phyloP scores from a whole-genome alignment of 768 basidiomycete species.

The Candolleomyces aberdarensis region DNA sequence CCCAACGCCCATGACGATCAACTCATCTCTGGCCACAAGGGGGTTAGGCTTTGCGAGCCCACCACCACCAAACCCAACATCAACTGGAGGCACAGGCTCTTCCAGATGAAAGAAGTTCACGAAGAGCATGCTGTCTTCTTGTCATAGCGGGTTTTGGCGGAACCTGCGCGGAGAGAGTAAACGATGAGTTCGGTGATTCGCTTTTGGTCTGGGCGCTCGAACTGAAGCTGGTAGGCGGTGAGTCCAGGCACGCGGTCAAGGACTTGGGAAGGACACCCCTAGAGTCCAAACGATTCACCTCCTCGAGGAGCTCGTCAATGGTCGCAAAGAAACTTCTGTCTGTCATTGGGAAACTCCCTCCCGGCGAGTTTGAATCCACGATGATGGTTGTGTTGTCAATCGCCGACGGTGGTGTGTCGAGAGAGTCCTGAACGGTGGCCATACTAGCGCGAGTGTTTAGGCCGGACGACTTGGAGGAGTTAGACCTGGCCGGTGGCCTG shows the following conservation, averaged over 20 bases:
- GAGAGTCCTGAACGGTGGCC: not conserved
- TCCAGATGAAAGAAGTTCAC: constrained; percentile 76
- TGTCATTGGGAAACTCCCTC: constrained; percentile 23
- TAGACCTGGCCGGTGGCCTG: constrained; percentile 29
- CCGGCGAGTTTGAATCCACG: constrained; percentile 17
- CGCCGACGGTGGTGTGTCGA: constrained; percentile 13
- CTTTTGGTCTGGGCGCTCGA: constrained; percentile 16
- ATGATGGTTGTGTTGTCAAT: constrained; percentile 16
- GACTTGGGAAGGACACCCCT: constrained; percentile 18
- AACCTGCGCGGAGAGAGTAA: constrained; percentile 9
- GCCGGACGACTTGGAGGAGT: constrained; percentile 15
- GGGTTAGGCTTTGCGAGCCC: not conserved
- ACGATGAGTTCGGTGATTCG: constrained; percentile 8
- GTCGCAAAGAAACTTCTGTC: constrained; percentile 22
- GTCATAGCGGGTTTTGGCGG: constrained; percentile 36
- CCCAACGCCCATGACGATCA: not conserved
- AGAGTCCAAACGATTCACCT: constrained; percentile 16
- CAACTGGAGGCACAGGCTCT: constrained; percentile 66
- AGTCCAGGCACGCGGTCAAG: constrained; percentile 23
- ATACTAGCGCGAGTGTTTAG: constrained; percentile 10
- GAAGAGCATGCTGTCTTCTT: constrained; percentile 75
- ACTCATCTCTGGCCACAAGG: not conserved
- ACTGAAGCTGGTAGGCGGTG: constrained; percentile 15
- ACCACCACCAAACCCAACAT: constrained; percentile 26
- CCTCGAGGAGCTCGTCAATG: constrained; percentile 21